A percentile compares a stretch with the other conserved stretches of the same genome.
Evolutionary conservation across 2,329 filamentous ascomycete species (phyloP).

Genomic region (Penicillium digitatum): DNA sequence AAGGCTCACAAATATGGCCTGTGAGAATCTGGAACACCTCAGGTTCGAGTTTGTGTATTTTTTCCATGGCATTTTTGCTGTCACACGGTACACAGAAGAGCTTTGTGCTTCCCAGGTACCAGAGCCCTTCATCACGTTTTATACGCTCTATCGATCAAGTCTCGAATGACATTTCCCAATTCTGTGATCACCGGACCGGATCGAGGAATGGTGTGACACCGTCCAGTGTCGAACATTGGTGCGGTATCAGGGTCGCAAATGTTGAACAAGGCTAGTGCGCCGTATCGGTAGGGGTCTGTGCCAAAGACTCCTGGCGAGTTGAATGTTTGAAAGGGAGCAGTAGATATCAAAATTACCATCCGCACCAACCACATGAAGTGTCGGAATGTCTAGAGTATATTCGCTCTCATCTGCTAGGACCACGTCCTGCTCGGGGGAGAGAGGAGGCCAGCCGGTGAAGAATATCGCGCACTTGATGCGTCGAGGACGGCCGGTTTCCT

Average conservation of each 20-base stretch:
- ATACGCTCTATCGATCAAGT: constrained; percentile 9
- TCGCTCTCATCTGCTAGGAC: constrained; percentile 43
- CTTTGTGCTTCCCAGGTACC: background rate
- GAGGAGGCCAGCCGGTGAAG: constrained; percentile 47
- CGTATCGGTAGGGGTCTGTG: constrained; percentile 57
- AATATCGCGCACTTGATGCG: constrained; percentile 48
- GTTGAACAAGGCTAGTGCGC: constrained; percentile 59
- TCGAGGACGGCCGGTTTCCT: constrained; percentile 36
- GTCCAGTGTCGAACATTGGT: constrained; percentile 61
- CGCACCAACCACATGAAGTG: constrained; percentile 40
- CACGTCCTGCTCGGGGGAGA: constrained; percentile 30
- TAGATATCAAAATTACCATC: constrained; percentile 24
- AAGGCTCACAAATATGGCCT: background rate
- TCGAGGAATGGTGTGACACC: constrained; percentile 60
- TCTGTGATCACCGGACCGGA: constrained; percentile 21
- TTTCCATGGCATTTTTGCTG: background rate
- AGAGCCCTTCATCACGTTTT: background rate
- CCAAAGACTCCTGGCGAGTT: background rate
- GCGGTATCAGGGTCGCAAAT: constrained; percentile 59
- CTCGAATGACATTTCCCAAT: constrained; percentile 17
- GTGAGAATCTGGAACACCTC: background rate
- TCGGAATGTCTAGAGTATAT: constrained; percentile 39
- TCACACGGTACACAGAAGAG: background rate
- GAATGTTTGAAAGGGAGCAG: background rate
- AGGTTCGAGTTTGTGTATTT: background rate